Percentiles rank a stretch among this genome's conserved stretches.
Conservation (phyloP, 2,329 filamentous ascomycete species). For the Talaromyces verruculosus region DNA sequence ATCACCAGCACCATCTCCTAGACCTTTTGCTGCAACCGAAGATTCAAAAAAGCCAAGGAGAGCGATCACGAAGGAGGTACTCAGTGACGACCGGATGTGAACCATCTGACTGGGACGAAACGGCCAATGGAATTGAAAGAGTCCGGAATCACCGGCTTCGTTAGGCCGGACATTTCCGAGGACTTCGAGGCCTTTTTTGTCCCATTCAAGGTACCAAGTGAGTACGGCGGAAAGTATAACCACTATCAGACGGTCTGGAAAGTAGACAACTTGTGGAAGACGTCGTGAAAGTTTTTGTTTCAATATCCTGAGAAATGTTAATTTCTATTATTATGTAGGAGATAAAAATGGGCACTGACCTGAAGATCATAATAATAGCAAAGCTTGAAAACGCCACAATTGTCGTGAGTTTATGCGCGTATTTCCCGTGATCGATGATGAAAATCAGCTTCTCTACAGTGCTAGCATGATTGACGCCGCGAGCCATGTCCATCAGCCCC, state of each 20-base stretch:
- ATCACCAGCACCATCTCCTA: constrained; percentile 63
- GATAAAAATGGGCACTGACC: constrained; percentile 53
- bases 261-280: constrained; percentile 77
- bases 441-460: constrained; percentile 84
- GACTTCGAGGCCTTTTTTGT: constrained; percentile 74
- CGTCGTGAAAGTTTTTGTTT: constrained; percentile 79
- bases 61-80: constrained; percentile 89
- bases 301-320: constrained; percentile 58
- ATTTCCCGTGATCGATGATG: constrained; percentile 63
- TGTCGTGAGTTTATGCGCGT: constrained; percentile 72
- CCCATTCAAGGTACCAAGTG: constrained; percentile 75
- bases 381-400: constrained; percentile 78
- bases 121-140: constrained; percentile 83
- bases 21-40: constrained; percentile 88
- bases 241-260: constrained; percentile 88
- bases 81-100: constrained; percentile 81
- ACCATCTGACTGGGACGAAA: constrained; percentile 74
- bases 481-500: constrained; percentile 68
- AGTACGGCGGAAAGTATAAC: constrained; percentile 82
- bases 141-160: constrained; percentile 66
- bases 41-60: constrained; percentile 98
- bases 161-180: constrained; percentile 80
- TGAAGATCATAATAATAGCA: constrained; percentile 82
- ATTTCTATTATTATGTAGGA: neutral
- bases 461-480: constrained; percentile 76